Evolutionary conservation across 352 stramenopile genomes (phyloP).

Genomic region (Phytophthora ramorum): DNA sequence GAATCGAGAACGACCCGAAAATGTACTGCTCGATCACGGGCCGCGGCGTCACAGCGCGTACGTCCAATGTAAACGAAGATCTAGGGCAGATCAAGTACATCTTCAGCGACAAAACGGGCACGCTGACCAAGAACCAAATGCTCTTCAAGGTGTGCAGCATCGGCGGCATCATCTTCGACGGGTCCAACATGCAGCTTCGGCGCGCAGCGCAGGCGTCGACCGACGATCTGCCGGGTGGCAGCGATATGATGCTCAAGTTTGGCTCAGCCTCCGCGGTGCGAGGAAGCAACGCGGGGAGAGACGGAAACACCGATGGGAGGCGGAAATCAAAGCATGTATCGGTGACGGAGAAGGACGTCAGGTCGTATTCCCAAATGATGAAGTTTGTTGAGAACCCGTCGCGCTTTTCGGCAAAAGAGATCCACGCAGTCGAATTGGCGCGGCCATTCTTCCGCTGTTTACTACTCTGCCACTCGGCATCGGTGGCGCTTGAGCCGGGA

Average conservation of each 20-base stretch:
- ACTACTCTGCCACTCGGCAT: slow-evolving; percentile 83
- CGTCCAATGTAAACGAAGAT: slow-evolving; percentile 95
- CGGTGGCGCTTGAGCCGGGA: slow-evolving; percentile 51
- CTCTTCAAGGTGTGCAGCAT: slow-evolving; percentile 95
- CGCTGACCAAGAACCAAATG: slow-evolving; percentile 99
- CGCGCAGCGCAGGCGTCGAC: slow-evolving; percentile 39
- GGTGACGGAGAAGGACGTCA: slow-evolving; percentile 73
- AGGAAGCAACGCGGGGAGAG: slow-evolving; percentile 13
- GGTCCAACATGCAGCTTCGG: slow-evolving; percentile 64
- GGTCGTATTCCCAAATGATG: slow-evolving; percentile 67
- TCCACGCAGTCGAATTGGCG: slow-evolving; percentile 63
- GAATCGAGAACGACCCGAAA: slow-evolving; percentile 90
- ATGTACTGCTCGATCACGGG: slow-evolving; percentile 64
- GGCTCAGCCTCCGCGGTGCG: slow-evolving; percentile 4
- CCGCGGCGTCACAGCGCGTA: slow-evolving; percentile 85
- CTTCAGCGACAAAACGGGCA: slow-evolving; percentile 99
- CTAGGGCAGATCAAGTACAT: slow-evolving; percentile 99
- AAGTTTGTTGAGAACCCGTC: slow-evolving; percentile 72
- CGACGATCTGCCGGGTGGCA: slow-evolving; percentile 21
- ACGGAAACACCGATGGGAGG: slow-evolving; percentile 21
- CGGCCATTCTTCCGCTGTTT: slow-evolving; percentile 84
- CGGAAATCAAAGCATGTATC: slow-evolving; percentile 50
- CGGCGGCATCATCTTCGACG: slow-evolving; percentile 91
- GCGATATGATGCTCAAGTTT: slow-evolving; percentile 36
- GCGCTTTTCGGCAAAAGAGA: slow-evolving; percentile 56